Base-by-base conservation (phyloP, 371 early-diverging fungal genomes). In the Syncephalastrum sp. region DNA sequence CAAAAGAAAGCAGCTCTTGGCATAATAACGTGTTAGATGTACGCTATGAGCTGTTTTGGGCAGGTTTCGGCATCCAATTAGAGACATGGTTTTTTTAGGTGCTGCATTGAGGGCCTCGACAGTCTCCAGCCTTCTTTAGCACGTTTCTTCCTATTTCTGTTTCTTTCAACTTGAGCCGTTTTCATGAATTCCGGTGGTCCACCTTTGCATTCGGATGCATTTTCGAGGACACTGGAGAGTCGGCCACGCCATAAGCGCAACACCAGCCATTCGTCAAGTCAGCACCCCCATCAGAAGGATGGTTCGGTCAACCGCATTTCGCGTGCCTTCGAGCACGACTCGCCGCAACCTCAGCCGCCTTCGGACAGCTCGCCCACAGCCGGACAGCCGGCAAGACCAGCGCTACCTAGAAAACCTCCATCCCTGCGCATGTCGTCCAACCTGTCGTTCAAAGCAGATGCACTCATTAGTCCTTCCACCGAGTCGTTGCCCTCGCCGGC, bases 301-400 rank as follows among this genome's bases (percentile, higher is more conserved):
- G 54, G 56, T 19, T 64, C 72, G n/a, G 71, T 74, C 6, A 67
- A 78, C 59, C 54, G 73, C 49, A 69, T 77, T 41, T 77, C 78
- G 41, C 75, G 70, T 55, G 77, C 67, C 21, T 77, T 77, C 41
- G 74, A 73, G 54, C 52, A 63, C 23, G 47, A 62, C 12, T 47
- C 23, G 27, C 57, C 27, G 43, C 38, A 5, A 33, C 10, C 10
- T 33, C 38, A 33, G 10, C 38, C 5, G 38, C 10, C 38, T 10
- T 33, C 38, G 38, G 38, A 33, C 38, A 10, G 38, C 38, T 33
- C 38, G 8, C 38, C 38, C 12, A 33, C 38, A 2, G 38, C 38
- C 8, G 38, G 38, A 10, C 43, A 47, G n/a, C 50, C 57, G 5
- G 16, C 21, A 14, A 55, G 59, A 54, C 78, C 75, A 23, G 46